These are phyloP conservation scores for Wickerhamiella galacta DNA, from an alignment of 805 yeast genomes.

Conservation along the genomic window DNA sequence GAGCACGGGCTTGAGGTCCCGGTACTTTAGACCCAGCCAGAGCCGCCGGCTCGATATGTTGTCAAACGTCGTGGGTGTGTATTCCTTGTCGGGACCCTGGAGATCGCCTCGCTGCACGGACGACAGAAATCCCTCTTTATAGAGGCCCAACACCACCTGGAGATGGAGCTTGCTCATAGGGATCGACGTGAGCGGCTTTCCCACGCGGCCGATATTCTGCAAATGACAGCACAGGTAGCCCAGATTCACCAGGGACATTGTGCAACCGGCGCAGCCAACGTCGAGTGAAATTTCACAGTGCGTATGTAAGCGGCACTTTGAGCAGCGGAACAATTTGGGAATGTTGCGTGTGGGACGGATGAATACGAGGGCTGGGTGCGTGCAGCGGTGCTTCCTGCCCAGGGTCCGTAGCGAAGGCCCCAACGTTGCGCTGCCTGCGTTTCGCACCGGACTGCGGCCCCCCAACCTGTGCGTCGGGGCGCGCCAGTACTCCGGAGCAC, in stretches of 20 bases:
- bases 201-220: conserved; percentile 71
- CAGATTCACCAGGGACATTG: conserved; percentile 72
- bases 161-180: conserved; percentile 74
- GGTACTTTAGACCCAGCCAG: conserved; percentile 85
- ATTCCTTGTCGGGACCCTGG: conserved; percentile 55
- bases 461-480: not conserved
- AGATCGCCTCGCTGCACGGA: conserved; percentile 73
- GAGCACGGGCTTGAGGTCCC: conserved; percentile 63
- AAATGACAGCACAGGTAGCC: conserved; percentile 77
- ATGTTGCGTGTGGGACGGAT: too few species aligned
- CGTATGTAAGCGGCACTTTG: too few species aligned
- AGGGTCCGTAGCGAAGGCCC: too few species aligned
- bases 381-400: too few species aligned
- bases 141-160: conserved; percentile 66
- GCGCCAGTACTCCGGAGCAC: too few species aligned
- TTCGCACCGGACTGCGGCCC: not conserved
- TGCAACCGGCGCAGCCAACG: too few species aligned
- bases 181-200: conserved; percentile 54
- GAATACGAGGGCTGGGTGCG: conserved; percentile 2
- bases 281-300: too few species aligned
- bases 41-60: conserved; percentile 72
- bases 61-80: conserved; percentile 60
- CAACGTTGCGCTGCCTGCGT: not conserved
- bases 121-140: conserved; percentile 79
- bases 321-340: too few species aligned